Conservation (phyloP, 2,329 filamentous ascomycete species). For the Exophiala bonariae region DNA sequence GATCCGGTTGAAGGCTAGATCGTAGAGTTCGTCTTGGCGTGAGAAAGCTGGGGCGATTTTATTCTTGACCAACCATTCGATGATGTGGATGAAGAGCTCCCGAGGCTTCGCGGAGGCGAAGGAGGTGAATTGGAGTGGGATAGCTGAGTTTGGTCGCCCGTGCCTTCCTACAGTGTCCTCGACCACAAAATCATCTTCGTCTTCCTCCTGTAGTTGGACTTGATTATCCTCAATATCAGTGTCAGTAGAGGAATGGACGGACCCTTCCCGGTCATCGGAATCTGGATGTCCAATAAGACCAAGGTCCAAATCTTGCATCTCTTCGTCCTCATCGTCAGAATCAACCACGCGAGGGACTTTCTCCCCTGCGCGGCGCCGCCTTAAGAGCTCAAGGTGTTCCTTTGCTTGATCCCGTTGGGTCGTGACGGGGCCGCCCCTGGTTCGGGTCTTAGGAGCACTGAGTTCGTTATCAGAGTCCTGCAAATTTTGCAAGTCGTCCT, state of each 20-base stretch:
- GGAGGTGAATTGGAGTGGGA: slow-evolving; percentile 69
- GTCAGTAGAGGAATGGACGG: slow-evolving; percentile 11
- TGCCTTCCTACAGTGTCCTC: slow-evolving; percentile 56
- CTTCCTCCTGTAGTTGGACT: slow-evolving; percentile 28
- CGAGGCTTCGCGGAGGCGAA: slow-evolving; percentile 67
- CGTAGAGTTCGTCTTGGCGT: slow-evolving; percentile 63
- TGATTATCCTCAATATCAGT: slow-evolving; percentile 16
- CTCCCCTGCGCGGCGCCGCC: slow-evolving; percentile 43
- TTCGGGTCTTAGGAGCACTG: slow-evolving; percentile 38
- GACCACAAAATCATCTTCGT: slow-evolving; percentile 66
- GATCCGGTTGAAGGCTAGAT: slow-evolving; percentile 68
- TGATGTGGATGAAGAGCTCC: slow-evolving; percentile 70
- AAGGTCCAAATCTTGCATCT: slow-evolving; percentile 25
- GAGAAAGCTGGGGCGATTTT: slow-evolving; percentile 72
- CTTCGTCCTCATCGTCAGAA: slow-evolving; percentile 29
- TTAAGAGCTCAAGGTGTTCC: slow-evolving; percentile 44
- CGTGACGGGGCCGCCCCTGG: slow-evolving; percentile 40
- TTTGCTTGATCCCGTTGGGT: slow-evolving; percentile 40
- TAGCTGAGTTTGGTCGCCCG: slow-evolving; percentile 56
- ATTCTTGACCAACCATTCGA: slow-evolving; percentile 81
- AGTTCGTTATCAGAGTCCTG: slow-evolving; percentile 41
- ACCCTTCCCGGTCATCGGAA: slow-evolving; percentile 3
- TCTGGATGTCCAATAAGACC: slow-evolving; percentile 19
- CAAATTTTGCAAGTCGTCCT: slow-evolving; percentile 46
- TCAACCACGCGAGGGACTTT: slow-evolving; percentile 33